phyloP scores from a whole-genome alignment of 2,329 filamentous ascomycete species.

The Setomelanomma holmii region DNA sequence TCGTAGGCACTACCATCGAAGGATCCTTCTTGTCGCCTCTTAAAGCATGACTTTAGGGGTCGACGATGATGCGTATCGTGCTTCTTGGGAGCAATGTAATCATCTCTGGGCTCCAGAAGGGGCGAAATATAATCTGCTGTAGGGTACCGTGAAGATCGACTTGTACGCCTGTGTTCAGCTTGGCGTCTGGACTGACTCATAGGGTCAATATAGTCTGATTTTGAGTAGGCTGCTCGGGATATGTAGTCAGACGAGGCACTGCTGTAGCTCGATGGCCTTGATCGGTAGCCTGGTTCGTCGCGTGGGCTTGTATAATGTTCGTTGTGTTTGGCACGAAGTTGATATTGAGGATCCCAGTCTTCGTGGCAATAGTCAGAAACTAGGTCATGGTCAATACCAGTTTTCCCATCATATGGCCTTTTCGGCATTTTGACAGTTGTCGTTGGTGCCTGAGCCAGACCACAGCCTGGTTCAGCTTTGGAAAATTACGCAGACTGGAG shows the following conservation, averaged over 20 bases:
- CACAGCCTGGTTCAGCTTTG: too few relatives aligned
- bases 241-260: not conserved
- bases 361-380: not conserved
- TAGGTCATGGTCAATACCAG: too few relatives aligned
- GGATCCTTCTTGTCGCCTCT: not conserved
- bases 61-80: not conserved
- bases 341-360: not conserved
- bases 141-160: not conserved
- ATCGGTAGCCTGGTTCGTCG: not conserved
- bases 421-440: too few relatives aligned
- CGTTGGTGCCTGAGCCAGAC: too few relatives aligned
- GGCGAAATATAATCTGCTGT: not conserved
- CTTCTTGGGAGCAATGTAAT: not conserved
- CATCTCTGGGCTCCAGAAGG: not conserved
- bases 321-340: not conserved
- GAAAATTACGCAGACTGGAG: too few relatives aligned
- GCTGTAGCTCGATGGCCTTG: not conserved
- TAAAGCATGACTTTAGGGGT: not conserved
- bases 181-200: not conserved
- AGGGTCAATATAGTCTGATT: not conserved
- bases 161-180: not conserved
- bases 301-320: not conserved
- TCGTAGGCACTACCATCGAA: not conserved
- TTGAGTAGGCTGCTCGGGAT: not conserved
- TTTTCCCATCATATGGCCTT: too few relatives aligned